Conservation (phyloP, 805 yeast genomes). For the Priceomyces medius region DNA sequence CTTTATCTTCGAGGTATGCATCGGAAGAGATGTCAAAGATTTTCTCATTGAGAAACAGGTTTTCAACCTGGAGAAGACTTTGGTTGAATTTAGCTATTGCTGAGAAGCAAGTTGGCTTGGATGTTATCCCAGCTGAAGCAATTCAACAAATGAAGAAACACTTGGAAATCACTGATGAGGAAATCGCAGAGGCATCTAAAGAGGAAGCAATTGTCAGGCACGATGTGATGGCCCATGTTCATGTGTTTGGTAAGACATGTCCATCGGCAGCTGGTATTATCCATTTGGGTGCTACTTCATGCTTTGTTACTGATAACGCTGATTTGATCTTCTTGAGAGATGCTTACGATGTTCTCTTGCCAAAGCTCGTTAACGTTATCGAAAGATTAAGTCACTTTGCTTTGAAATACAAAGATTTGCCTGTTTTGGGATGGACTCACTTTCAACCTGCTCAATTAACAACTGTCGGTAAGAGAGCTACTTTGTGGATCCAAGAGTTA, state of each 20-base stretch:
- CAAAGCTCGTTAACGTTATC: slow-evolving; percentile 93
- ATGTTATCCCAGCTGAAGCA: slow-evolving; percentile 86
- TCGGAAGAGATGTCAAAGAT: slow-evolving; percentile 94
- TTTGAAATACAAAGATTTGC: slow-evolving; percentile 86
- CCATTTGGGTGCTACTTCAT: slow-evolving; percentile 97
- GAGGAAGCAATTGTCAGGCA: slow-evolving; percentile 99
- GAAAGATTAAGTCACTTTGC: slow-evolving; percentile 89
- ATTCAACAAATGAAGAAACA: slow-evolving; percentile 79
- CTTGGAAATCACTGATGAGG: slow-evolving; percentile 85
- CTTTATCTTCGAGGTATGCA: slow-evolving; percentile 95
- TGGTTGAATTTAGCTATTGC: slow-evolving; percentile 96
- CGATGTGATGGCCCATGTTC: slow-evolving; percentile 99
- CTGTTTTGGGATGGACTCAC: slow-evolving; percentile 98
- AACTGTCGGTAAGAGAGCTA: slow-evolving; percentile 97
- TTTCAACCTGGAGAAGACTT: slow-evolving; percentile 96
- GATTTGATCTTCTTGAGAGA: slow-evolving; percentile 95
- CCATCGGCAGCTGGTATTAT: slow-evolving; percentile 98
- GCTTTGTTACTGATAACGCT: slow-evolving; percentile 97
- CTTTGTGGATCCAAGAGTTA: slow-evolving; percentile 96
- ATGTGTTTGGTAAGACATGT: slow-evolving; percentile 85
- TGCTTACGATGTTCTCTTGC: slow-evolving; percentile 89
- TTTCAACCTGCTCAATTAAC: slow-evolving; percentile 99
- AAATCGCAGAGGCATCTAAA: slow-evolving; percentile 80
- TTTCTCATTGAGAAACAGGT: slow-evolving; percentile 90
- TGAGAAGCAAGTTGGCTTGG: slow-evolving; percentile 86